These are phyloP conservation scores for Botryosphaeria dothidea DNA, from an alignment of 2,329 filamentous ascomycete species.

Conservation along the genomic window DNA sequence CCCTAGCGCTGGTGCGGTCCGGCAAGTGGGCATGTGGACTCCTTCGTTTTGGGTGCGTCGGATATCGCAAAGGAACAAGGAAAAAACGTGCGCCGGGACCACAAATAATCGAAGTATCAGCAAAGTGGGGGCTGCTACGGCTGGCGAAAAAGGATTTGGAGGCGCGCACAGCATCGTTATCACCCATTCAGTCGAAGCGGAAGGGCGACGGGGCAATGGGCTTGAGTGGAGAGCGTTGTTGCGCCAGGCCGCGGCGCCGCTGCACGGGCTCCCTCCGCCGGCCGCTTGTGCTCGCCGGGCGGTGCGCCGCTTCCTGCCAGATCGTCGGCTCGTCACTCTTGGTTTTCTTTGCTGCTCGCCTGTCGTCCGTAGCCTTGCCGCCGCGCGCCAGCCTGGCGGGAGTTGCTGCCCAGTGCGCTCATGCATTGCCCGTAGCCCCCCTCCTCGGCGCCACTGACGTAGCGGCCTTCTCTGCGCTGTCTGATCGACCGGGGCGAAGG, in stretches of 20 bases:
- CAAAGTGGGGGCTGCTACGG: too few relatives aligned
- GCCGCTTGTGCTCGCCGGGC: background rate
- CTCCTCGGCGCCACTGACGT: background rate
- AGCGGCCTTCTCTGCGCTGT: background rate
- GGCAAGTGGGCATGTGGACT: background rate
- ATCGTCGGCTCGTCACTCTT: background rate
- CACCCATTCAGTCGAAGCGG: background rate
- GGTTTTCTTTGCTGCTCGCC: background rate
- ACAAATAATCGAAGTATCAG: too few relatives aligned
- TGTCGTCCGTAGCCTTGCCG: background rate
- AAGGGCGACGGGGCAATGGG: background rate
- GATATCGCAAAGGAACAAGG: too few relatives aligned
- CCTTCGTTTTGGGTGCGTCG: background rate
- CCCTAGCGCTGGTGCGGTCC: background rate
- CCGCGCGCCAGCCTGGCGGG: background rate
- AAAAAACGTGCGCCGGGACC: too few relatives aligned
- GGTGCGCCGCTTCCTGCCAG: background rate
- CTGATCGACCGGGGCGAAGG: background rate
- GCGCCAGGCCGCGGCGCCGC: background rate
- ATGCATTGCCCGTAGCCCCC: background rate
- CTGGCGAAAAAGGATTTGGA: too few relatives aligned
- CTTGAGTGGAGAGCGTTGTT: too few relatives aligned
- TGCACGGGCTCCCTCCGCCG: background rate
- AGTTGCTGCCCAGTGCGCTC: background rate
- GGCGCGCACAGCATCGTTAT: too few relatives aligned